phyloP scores from a whole-genome alignment of 441 rosid species.

The Cnidoscolus chayamansa region DNA sequence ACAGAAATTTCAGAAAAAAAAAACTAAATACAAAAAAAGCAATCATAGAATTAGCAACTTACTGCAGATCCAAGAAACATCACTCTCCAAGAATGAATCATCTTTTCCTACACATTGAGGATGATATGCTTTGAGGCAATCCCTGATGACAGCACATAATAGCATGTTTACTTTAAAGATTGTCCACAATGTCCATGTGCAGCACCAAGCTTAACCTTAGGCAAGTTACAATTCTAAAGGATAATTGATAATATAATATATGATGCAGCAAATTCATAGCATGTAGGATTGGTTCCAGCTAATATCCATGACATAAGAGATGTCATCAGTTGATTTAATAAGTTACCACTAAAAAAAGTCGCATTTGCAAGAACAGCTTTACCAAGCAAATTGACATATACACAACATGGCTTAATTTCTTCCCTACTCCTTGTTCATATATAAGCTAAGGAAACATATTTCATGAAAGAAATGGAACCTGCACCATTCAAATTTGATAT shows the following conservation, averaged over 20 bases:
- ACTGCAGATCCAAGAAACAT: conserved; percentile 38
- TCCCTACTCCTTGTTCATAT: too few species aligned
- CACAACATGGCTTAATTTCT: too few species aligned
- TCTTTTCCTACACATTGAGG: conserved; percentile 31
- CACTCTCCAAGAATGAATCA: conserved; percentile 27
- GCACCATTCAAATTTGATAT: too few species aligned
- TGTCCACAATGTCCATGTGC: neutral
- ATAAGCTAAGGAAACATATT: too few species aligned
- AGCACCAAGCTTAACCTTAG: neutral
- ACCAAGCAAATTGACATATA: too few species aligned
- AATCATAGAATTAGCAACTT: conserved; percentile 18
- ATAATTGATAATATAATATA: neutral
- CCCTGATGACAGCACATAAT: conserved; percentile 31
- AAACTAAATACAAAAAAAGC: neutral
- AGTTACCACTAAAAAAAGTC: too few species aligned
- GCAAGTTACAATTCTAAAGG: neutral
- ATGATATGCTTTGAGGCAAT: conserved; percentile 47
- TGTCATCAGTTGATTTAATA: too few species aligned
- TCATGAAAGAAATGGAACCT: too few species aligned
- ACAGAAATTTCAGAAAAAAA: neutral
- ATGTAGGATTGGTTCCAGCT: neutral
- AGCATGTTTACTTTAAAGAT: neutral
- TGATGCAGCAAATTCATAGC: neutral
- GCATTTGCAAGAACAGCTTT: too few species aligned
- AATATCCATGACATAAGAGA: too few species aligned